Conservation (phyloP, 2,329 filamentous ascomycete genomes). For the Xylaria sp. region DNA sequence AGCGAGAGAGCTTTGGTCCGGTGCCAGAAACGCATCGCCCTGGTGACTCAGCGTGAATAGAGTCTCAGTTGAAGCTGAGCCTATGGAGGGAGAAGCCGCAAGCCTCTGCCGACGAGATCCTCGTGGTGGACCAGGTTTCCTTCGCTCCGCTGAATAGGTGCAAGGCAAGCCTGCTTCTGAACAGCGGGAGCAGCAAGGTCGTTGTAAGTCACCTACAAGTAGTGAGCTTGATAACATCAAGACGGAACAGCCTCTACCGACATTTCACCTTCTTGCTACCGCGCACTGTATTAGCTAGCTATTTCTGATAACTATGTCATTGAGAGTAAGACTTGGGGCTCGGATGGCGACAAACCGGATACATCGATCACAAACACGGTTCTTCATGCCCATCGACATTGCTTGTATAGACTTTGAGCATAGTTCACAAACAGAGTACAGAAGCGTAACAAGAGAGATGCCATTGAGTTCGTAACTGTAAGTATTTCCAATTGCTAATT, state of each 20-base stretch:
- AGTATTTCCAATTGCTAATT: background rate
- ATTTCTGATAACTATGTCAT: background rate
- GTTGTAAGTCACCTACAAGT: slow-evolving; percentile 39
- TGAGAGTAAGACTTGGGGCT: background rate
- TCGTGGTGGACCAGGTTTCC: slow-evolving; percentile 42
- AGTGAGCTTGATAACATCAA: slow-evolving; percentile 11
- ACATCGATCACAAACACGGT: slow-evolving; percentile 39
- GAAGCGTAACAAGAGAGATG: background rate
- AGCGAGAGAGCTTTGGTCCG: background rate
- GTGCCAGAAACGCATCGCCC: background rate
- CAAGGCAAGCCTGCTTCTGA: slow-evolving; percentile 37
- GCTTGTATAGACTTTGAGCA: background rate
- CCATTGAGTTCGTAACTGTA: slow-evolving; percentile 1
- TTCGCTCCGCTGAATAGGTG: slow-evolving; percentile 39
- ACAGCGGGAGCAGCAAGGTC: slow-evolving; percentile 44
- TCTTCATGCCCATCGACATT: slow-evolving; percentile 22
- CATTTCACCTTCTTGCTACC: slow-evolving; percentile 39
- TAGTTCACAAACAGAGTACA: background rate
- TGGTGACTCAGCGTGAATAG: background rate
- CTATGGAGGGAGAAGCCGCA: background rate
- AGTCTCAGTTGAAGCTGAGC: slow-evolving; percentile 9
- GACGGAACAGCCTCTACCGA: slow-evolving; percentile 8
- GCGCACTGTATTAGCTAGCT: slow-evolving; percentile 13
- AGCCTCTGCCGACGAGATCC: slow-evolving; percentile 34
- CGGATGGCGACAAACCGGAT: slow-evolving; percentile 32